These are phyloP conservation scores for Hordeum marinum DNA, from an alignment of 176 grass and related monocot genomes.

Conservation along the genomic window DNA sequence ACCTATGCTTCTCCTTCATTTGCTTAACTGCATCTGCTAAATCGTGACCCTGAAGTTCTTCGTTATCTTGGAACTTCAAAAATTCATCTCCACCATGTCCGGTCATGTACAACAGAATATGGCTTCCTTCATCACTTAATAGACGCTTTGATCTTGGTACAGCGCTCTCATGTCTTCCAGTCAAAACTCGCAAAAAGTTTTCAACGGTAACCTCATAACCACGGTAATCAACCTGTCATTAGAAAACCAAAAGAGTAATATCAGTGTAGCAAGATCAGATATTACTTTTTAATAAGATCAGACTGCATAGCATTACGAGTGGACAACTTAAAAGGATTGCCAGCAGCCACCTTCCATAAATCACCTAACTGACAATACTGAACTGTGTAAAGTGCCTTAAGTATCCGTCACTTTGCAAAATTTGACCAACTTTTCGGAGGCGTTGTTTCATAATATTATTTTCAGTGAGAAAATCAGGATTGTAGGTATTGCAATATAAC, in stretches of 20 bases:
- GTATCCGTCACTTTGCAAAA: not conserved
- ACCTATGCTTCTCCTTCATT: conserved; percentile 98
- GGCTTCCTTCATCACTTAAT: conserved; percentile 97
- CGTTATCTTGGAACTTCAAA: conserved; percentile 98
- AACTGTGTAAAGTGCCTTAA: not conserved
- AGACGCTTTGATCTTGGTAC: conserved; percentile 93
- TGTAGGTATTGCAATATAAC: not conserved
- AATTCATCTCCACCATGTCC: conserved; percentile 98
- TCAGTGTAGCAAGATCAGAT: not conserved
- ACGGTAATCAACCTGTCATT: conserved; percentile 82
- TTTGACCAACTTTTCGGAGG: not conserved
- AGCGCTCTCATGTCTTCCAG: conserved; percentile 71
- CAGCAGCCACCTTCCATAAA: not conserved
- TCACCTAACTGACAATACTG: not conserved
- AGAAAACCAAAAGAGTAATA: conserved; percentile 8
- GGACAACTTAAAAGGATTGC: not conserved
- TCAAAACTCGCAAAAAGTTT: conserved; percentile 85
- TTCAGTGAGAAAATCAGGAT: not conserved
- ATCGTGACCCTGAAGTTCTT: conserved; percentile 97
- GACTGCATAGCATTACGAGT: not conserved
- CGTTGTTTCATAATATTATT: not conserved
- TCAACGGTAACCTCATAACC: conserved; percentile 98
- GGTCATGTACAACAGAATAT: conserved; percentile 99
- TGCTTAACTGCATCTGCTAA: conserved; percentile 97
- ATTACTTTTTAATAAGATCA: not conserved